Conservation (phyloP, 2,329 filamentous ascomycete species). For the Neofusicoccum parvum region DNA sequence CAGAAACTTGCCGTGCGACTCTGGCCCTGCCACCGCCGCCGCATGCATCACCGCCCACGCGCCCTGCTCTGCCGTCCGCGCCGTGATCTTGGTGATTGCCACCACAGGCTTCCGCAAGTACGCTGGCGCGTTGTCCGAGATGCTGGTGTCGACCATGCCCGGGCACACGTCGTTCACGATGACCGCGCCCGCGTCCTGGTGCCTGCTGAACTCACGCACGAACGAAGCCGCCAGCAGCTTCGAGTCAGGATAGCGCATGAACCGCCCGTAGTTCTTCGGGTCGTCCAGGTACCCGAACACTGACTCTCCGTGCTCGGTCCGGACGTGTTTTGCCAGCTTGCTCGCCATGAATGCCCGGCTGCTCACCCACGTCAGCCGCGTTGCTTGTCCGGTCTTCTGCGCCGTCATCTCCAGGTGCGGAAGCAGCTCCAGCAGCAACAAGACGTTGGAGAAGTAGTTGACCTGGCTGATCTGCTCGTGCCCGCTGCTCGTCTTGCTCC, state of each 20-base stretch:
- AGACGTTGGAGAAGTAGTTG: not conserved
- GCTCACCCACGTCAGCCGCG: constrained; percentile 5
- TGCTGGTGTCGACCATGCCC: constrained; percentile 1
- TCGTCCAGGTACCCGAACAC: not conserved
- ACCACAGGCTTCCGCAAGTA: not conserved
- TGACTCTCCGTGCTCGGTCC: not conserved
- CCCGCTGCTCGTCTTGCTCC: not conserved
- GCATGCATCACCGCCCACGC: not conserved
- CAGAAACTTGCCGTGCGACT: not conserved
- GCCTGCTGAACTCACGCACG: not conserved
- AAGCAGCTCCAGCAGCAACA: constrained; percentile 5
- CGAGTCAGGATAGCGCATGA: not conserved
- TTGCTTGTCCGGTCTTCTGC: not conserved
- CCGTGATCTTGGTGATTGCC: not conserved
- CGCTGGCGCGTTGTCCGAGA: not conserved
- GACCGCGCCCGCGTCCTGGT: not conserved
- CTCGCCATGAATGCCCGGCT: not conserved
- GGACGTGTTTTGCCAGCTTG: not conserved
- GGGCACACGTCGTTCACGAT: not conserved
- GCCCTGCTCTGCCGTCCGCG: not conserved
- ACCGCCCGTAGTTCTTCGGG: not conserved
- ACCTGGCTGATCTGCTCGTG: constrained; percentile 8
- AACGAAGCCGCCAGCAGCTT: constrained; percentile 1
- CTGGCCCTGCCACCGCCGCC: not conserved
- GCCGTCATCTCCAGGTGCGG: not conserved